phyloP scores from a whole-genome alignment of 2,329 filamentous ascomycete genomes.

The Aspergillus versicolor region DNA sequence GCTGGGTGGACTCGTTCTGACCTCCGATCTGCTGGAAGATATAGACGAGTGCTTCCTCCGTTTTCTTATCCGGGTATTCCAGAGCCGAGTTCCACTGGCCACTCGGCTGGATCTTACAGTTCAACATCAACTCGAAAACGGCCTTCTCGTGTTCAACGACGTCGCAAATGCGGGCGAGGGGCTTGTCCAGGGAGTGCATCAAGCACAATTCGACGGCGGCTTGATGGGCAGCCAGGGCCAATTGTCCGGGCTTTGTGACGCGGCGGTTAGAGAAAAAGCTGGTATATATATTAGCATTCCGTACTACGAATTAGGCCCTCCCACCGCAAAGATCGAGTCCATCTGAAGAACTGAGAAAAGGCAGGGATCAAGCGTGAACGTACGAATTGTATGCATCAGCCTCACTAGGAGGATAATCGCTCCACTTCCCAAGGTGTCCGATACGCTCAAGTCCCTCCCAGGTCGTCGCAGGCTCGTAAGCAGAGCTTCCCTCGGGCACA shows the following conservation, averaged over 20 bases:
- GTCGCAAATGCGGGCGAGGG: constrained; percentile 34
- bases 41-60: constrained; percentile 32
- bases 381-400: constrained; percentile 45
- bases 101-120: constrained; percentile 31
- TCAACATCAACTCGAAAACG: constrained; percentile 32
- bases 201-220: constrained; percentile 58
- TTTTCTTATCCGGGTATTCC: constrained; percentile 31
- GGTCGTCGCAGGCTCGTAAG: constrained; percentile 48
- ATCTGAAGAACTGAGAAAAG: neutral
- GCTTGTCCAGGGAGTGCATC: constrained; percentile 45
- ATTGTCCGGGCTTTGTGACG: constrained; percentile 32
- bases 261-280: constrained; percentile 40
- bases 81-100: constrained; percentile 27
- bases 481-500: constrained; percentile 19
- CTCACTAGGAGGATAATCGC: constrained; percentile 33
- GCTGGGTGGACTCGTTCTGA: constrained; percentile 13
- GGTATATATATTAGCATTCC: constrained; percentile 1
- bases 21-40: constrained; percentile 37
- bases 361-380: constrained; percentile 18
- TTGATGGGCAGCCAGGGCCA: constrained; percentile 51
- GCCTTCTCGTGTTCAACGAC: constrained; percentile 29
- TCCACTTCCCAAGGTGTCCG: constrained; percentile 50
- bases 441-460: constrained; percentile 57
- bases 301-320: neutral
- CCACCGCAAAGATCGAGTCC: neutral